These are phyloP conservation scores for Raffaelea ambrosiae DNA, from an alignment of 2,329 filamentous ascomycete species.

Conservation along the genomic window DNA sequence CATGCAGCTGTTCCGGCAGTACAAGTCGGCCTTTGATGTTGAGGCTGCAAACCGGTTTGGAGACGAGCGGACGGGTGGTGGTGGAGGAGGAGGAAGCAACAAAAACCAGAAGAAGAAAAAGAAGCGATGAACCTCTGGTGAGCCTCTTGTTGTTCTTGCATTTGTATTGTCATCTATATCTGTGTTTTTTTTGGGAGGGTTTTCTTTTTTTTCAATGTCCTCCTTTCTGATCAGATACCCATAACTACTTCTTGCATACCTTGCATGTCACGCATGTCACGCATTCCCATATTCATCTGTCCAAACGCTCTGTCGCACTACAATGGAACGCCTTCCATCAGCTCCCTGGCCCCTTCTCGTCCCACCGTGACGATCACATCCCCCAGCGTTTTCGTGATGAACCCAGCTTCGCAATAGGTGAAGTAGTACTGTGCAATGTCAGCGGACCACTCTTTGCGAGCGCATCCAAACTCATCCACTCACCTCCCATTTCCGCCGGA, in stretches of 20 bases:
- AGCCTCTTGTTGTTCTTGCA: not conserved
- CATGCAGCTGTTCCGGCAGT: slow-evolving; percentile 78
- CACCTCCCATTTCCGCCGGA: slow-evolving; percentile 63
- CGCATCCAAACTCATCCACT: no score
- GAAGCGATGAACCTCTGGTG: slow-evolving; percentile 14
- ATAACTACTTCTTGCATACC: no score
- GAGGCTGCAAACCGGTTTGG: slow-evolving; percentile 65
- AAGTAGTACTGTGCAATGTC: slow-evolving; percentile 54
- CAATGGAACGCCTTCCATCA: slow-evolving; percentile 46
- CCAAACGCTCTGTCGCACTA: no score
- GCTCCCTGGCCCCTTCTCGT: slow-evolving; percentile 54
- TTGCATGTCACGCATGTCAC: no score
- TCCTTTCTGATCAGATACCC: no score
- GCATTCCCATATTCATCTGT: no score
- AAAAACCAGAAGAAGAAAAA: slow-evolving; percentile 31
- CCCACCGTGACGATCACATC: slow-evolving; percentile 66
- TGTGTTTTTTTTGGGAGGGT: no score
- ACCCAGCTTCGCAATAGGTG: slow-evolving; percentile 65
- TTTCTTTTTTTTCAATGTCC: no score
- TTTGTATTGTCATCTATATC: no score
- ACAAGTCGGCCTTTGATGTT: slow-evolving; percentile 78
- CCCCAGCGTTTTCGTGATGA: slow-evolving; percentile 61
- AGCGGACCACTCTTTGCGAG: no score
- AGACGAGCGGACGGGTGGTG: slow-evolving; percentile 10
- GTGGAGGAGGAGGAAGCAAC: slow-evolving; percentile 20